These are phyloP conservation scores for Anethum foeniculum DNA, from an alignment of 140 eudicot species.

Conservation along the genomic window DNA sequence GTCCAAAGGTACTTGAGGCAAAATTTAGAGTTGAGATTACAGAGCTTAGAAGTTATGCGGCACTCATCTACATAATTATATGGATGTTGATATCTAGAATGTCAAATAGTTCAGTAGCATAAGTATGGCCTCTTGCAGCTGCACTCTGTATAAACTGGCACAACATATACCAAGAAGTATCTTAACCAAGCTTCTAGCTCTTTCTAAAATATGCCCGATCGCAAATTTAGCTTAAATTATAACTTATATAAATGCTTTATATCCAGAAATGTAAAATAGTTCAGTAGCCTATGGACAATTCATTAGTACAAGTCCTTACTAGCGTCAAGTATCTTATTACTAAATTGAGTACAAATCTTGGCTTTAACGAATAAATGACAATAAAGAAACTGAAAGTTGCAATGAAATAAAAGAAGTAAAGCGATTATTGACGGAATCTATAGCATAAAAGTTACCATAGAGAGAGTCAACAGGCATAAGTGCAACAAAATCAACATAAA, in stretches of 20 bases:
- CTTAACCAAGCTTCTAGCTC: neutral
- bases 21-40: too few relatives aligned
- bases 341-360: neutral
- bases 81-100: too few relatives aligned
- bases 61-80: too few relatives aligned
- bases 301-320: neutral
- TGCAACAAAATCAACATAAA: neutral
- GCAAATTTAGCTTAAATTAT: neutral
- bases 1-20: too few relatives aligned
- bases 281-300: neutral
- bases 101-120: too few relatives aligned
- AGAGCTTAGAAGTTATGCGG: neutral
- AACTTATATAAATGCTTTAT: neutral
- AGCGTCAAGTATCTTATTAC: neutral
- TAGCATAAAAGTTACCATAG: neutral
- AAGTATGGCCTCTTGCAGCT: neutral
- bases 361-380: neutral
- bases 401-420: neutral
- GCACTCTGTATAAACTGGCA: neutral
- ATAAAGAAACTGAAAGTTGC: neutral
- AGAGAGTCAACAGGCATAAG: neutral
- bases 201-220: neutral
- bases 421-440: neutral
- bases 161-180: neutral
- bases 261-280: neutral